Percentiles rank a stretch among this genome's conserved stretches.
Evolutionary conservation across 805 yeast species (phyloP).

Genomic region (Cyberlindnera misumaiensis): DNA sequence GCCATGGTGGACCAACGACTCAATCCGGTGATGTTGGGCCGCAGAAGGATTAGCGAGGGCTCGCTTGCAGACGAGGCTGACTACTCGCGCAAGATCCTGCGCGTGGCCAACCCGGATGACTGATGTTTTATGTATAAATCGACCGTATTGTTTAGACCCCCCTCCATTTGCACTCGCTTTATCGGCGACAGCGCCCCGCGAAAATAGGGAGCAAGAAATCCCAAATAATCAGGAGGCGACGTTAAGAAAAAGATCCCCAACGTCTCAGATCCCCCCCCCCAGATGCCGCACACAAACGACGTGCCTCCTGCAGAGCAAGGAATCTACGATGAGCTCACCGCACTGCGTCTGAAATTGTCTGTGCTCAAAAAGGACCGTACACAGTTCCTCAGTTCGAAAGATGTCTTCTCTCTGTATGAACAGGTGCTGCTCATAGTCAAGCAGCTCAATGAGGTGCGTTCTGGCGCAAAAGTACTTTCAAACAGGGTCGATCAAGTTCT

Average conservation of each 20-base stretch:
- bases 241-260: neutral
- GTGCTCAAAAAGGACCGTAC: constrained; percentile 55
- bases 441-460: constrained; percentile 40
- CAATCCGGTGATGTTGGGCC: constrained; percentile 73
- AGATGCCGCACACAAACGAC: constrained; percentile 25
- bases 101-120: constrained; percentile 86
- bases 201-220: no score
- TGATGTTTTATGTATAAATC: neutral
- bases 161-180: no score
- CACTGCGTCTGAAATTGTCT: constrained; percentile 37
- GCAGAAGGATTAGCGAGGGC: constrained; percentile 80
- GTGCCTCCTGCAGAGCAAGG: constrained; percentile 32
- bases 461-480: constrained; percentile 18
- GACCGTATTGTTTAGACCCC: no score
- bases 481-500: constrained; percentile 62
- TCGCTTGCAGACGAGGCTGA: constrained; percentile 82
- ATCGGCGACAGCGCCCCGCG: no score
- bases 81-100: constrained; percentile 69
- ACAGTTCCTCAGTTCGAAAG: constrained; percentile 60
- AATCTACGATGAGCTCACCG: constrained; percentile 34
- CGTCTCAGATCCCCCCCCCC: neutral
- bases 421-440: constrained; percentile 48
- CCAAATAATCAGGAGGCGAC: neutral
- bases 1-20: constrained; percentile 53
- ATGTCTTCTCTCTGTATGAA: constrained; percentile 54